Conservation (phyloP, 208 protist genomes). For the Lotmaria passim region DNA sequence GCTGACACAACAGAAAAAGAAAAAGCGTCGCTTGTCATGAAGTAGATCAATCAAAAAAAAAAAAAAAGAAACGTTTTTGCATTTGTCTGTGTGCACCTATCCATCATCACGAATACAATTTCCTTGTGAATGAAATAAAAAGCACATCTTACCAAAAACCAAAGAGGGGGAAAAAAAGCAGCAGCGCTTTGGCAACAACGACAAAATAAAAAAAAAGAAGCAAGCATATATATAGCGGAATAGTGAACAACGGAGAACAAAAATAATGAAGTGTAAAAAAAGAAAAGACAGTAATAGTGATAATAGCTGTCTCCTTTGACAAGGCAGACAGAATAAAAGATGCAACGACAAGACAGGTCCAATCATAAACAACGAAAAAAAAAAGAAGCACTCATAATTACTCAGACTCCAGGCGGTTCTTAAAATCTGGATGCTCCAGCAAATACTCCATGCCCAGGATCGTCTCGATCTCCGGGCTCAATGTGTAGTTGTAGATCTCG, state of each 20-base stretch:
- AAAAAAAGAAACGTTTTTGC: neutral
- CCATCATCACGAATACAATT: too few species aligned
- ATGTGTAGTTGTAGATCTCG: constrained; percentile 22
- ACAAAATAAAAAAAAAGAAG: neutral
- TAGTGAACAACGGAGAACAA: too few species aligned
- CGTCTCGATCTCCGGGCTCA: constrained; percentile 4
- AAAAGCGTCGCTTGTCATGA: too few species aligned
- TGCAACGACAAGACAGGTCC: too few species aligned
- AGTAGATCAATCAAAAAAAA: too few species aligned
- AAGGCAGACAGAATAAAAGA: too few species aligned
- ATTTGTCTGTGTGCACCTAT: too few species aligned
- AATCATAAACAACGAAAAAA: neutral
- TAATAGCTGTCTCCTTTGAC: neutral
- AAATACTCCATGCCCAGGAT: constrained; percentile 18
- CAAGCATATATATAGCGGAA: too few species aligned
- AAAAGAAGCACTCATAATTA: too few species aligned
- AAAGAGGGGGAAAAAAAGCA: neutral
- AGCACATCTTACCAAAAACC: neutral
- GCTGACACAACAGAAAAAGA: neutral
- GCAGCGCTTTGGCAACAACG: too few species aligned
- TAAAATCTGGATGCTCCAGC: neutral
- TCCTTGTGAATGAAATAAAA: neutral
- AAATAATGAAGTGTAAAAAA: neutral
- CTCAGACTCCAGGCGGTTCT: too few species aligned
- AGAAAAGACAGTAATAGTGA: neutral